Evolutionary conservation across 345 rosid genomes (phyloP), one percentile per base, ranked within the genome.

Genomic region (Rhizophora apiculata): DNA sequence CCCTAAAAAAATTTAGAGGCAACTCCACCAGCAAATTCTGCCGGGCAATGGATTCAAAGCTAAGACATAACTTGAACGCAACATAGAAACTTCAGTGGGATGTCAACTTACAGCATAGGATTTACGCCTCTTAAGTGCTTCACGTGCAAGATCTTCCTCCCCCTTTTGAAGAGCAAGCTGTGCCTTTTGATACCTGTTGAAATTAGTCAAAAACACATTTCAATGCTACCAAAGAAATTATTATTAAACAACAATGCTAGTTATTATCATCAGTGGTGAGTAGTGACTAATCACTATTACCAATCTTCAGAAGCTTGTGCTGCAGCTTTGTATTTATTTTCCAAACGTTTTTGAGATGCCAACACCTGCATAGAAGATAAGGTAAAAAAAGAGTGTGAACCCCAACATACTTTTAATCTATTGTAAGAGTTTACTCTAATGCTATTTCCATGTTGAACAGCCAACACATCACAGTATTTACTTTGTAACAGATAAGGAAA

Each of bases 111-210:
- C 96, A 46, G 89, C 85, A 85, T 69, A 83, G 48, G 93, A 82
- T 77, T 89, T 89, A 24, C 96, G 89, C 72, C 96, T 83, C 79
- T 89, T 89, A 37, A 89, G 89, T 62, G 93, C 93, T 81, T 87
- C 96, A 62, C 96, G 91, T 69, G 96, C 93, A 66, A 89, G 92
- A 83, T 86, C 93, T 81, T 89, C 96, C 54, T 89, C 88, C 60
- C 96, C 96, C 76, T 83, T 89, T 51, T 83, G 81, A 67, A 89
- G 93, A 73, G 96, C 93, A 56, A 89, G 79, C 56, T 89, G 92
- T 69, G 93, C 96, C 76, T 82, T 87, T 6, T 87, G 91, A 63
- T 89, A 89, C 96, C 96, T 89, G 71, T 16, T 56, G n/a, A 21
- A 63, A 52, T 72, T 62, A 32, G 11, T 21, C 24, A 74, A 57